phyloP scores from a whole-genome alignment of 1,284 basidiomycete genomes.

The Ustilago trichophora region DNA sequence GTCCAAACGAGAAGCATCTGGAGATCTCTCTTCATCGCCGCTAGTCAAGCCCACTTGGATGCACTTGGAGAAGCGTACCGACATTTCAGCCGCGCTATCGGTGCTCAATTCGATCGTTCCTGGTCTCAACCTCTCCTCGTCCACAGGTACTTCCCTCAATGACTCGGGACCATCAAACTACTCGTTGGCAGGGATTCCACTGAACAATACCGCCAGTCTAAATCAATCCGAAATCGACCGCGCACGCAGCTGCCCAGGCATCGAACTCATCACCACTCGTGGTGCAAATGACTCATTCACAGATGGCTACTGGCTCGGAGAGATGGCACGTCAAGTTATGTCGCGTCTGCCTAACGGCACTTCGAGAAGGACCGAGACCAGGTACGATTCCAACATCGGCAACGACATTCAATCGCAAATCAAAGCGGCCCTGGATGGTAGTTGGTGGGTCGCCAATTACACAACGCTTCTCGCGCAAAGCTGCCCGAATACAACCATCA shows the following conservation, averaged over 20 bases:
- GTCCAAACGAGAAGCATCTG: slow-evolving; percentile 2
- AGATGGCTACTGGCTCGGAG: slow-evolving; percentile 26
- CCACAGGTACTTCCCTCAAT: slow-evolving; percentile 2
- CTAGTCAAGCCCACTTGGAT: slow-evolving; percentile 17
- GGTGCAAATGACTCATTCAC: slow-evolving; percentile 28
- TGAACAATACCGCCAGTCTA: slow-evolving; percentile 34
- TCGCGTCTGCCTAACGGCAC: slow-evolving; percentile 17
- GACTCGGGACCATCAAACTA: slow-evolving; percentile 12
- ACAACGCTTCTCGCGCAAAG: slow-evolving; percentile 22
- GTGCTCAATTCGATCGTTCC: slow-evolving; percentile 21
- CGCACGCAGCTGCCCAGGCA: slow-evolving; percentile 15
- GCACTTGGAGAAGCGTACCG: slow-evolving; percentile 15
- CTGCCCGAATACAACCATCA: slow-evolving; percentile 31
- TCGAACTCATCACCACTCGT: slow-evolving; percentile 31
- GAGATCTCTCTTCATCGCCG: slow-evolving; percentile 13
- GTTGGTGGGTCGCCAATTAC: slow-evolving; percentile 28
- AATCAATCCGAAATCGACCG: slow-evolving; percentile 20
- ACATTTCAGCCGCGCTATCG: slow-evolving; percentile 7
- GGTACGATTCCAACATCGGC: slow-evolving; percentile 26
- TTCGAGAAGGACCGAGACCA: slow-evolving; percentile 16
- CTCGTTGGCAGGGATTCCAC: slow-evolving; percentile 10
- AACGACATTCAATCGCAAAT: slow-evolving; percentile 18
- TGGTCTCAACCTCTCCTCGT: slow-evolving; percentile 16
- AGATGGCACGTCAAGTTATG: slow-evolving; percentile 30
- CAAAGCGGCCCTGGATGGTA: slow-evolving; percentile 12